Percentiles rank a stretch among this genome's conserved stretches.
Evolutionary conservation across 2,329 filamentous ascomycete species (phyloP).

Genomic region (Clarireedia homoeocarpa): DNA sequence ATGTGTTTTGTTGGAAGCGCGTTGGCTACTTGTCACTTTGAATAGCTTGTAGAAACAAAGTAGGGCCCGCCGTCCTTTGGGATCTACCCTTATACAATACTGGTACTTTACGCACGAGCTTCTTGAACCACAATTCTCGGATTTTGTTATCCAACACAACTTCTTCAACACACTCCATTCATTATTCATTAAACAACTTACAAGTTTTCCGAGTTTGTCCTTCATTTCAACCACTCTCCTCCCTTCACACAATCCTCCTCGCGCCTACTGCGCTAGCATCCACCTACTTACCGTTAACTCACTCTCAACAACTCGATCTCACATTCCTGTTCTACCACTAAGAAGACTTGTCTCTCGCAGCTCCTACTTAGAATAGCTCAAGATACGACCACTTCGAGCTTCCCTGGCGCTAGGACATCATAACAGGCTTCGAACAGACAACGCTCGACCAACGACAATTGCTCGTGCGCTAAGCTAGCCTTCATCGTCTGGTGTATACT

Average conservation of each 20-base stretch:
- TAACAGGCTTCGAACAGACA: neutral
- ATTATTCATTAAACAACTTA: neutral
- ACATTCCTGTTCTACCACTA: neutral
- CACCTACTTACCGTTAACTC: neutral
- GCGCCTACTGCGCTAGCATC: conserved; percentile 1
- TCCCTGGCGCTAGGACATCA: neutral
- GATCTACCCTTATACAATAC: too few species aligned
- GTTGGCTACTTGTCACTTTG: too few species aligned
- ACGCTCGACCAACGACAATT: neutral
- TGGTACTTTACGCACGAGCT: conserved; percentile 6
- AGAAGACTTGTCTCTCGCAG: neutral
- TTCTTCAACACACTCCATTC: neutral
- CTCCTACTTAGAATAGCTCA: neutral
- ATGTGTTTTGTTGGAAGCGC: too few species aligned
- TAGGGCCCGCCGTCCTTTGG: too few species aligned
- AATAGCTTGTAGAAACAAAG: too few species aligned
- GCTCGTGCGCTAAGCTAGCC: neutral
- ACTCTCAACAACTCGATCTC: neutral
- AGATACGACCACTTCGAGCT: neutral
- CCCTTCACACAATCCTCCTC: neutral
- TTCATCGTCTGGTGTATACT: conserved; percentile 11
- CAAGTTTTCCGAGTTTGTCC: neutral
- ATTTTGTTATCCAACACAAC: neutral
- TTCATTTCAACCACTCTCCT: neutral
- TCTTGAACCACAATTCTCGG: neutral